Evolutionary conservation across 1,139 yeast species (phyloP).

Genomic region (Saccharomycopsis crataegensis): DNA sequence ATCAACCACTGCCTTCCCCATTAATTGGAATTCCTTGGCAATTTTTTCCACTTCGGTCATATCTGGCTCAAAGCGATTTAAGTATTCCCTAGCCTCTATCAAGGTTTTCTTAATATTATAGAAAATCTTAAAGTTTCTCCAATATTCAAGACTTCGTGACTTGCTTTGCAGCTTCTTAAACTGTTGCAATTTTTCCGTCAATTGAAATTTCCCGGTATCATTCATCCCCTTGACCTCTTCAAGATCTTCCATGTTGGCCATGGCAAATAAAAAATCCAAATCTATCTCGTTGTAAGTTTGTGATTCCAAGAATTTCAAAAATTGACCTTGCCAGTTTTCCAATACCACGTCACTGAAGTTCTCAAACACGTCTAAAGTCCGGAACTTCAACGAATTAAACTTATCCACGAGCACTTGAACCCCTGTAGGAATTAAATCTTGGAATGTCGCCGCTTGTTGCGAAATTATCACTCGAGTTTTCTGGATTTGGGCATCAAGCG

Average conservation of each 20-base stretch:
- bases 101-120: neutral
- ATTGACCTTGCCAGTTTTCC: neutral
- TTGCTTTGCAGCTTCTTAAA: neutral
- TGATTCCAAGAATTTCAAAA: neutral
- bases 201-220: neutral
- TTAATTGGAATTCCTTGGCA: neutral
- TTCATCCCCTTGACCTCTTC: neutral
- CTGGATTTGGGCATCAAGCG: neutral
- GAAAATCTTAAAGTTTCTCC: neutral
- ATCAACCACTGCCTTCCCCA: no score
- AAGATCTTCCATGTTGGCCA: neutral
- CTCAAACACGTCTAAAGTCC: neutral
- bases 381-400: neutral
- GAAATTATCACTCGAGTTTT: no score
- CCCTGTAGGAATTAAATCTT: neutral
- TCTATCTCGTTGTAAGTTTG: neutral
- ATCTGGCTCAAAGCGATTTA: neutral
- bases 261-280: neutral
- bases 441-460: neutral
- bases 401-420: neutral
- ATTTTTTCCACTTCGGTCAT: neutral
- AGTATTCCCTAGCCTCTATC: neutral
- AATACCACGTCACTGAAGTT: neutral
- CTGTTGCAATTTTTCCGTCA: neutral
- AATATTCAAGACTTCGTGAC: neutral